These are phyloP conservation scores for Apiospora arundinis DNA, from an alignment of 2,329 filamentous ascomycete genomes.

Conservation along the genomic window DNA sequence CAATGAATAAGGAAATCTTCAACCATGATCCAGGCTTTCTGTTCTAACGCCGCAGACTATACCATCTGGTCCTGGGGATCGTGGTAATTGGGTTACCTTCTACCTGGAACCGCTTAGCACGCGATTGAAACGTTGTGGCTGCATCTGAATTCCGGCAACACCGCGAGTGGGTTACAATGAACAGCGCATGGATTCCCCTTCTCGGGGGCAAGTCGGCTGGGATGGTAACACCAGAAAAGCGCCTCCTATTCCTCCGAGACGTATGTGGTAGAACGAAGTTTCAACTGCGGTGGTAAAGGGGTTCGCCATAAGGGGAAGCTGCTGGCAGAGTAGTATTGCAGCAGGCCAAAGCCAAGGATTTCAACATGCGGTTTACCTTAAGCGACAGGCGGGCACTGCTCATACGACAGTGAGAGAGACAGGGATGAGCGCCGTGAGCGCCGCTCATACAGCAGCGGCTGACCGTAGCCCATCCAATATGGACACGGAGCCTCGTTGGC, in stretches of 20 bases:
- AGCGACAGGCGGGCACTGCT: neutral
- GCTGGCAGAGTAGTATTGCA: constrained; percentile 2
- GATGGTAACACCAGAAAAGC: neutral
- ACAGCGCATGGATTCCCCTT: neutral
- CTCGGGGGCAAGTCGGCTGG: neutral
- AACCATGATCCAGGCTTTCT: neutral
- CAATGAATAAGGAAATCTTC: neutral
- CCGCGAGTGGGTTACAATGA: neutral
- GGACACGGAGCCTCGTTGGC: no score
- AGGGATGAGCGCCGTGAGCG: no score
- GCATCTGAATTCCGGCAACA: neutral
- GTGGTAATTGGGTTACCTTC: neutral
- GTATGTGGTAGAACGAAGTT: neutral
- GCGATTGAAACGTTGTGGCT: constrained; percentile 1
- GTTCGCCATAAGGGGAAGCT: constrained; percentile 5
- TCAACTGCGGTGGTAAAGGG: constrained; percentile 8
- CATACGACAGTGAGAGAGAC: neutral
- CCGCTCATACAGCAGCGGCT: neutral
- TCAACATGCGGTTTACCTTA: neutral
- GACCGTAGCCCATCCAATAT: neutral
- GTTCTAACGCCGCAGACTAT: neutral
- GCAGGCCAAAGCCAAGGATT: neutral
- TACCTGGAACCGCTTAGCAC: neutral
- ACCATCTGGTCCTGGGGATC: neutral
- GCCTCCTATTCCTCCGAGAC: neutral